A percentile compares a stretch with the other conserved stretches of the same genome.
Evolutionary conservation across 805 yeast genomes (phyloP).

Genomic region (Wickerhamomyces rabaulensis): DNA sequence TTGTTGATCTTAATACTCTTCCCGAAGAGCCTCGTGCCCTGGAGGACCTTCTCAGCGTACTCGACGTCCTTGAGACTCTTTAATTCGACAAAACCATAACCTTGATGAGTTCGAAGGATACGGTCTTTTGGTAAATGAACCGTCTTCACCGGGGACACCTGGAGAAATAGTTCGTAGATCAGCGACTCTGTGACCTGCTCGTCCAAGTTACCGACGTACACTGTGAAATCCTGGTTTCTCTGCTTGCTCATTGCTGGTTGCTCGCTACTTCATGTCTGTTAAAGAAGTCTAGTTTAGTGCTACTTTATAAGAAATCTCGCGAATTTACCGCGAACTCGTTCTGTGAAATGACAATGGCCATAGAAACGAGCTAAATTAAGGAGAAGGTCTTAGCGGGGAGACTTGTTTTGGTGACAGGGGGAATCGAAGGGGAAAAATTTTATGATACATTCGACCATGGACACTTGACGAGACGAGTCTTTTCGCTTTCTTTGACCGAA

Average conservation of each 20-base stretch:
- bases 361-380: too few relatives aligned
- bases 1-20: conserved; percentile 54
- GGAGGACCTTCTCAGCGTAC: conserved; percentile 57
- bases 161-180: conserved; percentile 77
- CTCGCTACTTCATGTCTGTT: too few relatives aligned
- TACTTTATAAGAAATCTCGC: too few relatives aligned
- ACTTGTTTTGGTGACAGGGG: too few relatives aligned
- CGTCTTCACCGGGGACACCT: conserved; percentile 71
- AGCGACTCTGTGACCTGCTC: conserved; percentile 65
- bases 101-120: conserved; percentile 65
- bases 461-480: too few relatives aligned
- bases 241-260: conserved; percentile 30
- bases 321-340: too few relatives aligned
- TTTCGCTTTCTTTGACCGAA: too few relatives aligned
- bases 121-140: conserved; percentile 79
- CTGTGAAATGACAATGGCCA: too few relatives aligned
- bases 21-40: conserved; percentile 58
- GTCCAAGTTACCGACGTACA: conserved; percentile 82
- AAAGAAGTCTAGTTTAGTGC: too few relatives aligned
- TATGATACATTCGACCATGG: too few relatives aligned
- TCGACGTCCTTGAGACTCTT: conserved; percentile 54
- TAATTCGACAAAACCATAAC: conserved; percentile 85
- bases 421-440: too few relatives aligned
- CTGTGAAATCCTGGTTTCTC: conserved; percentile 54
- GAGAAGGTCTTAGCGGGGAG: too few relatives aligned